Base-by-base conservation (phyloP, 805 yeast genomes). In the Metschnikowia reukaufii region DNA sequence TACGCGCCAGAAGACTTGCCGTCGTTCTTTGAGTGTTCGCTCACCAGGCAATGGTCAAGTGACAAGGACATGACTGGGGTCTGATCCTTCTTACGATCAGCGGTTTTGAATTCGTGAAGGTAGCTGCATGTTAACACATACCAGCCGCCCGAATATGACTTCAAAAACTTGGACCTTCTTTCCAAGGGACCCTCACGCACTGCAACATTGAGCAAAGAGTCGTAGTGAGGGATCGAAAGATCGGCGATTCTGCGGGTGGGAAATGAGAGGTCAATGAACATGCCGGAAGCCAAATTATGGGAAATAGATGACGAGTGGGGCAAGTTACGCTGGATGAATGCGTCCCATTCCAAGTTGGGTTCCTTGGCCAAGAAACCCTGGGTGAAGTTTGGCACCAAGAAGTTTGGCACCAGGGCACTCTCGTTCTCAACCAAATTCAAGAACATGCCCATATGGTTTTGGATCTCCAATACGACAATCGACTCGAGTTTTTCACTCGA, bases 131-230 rank as follows among this genome's bases (percentile, higher is more conserved):
- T 90, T 55, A 92, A 73, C 16, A 92, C 96, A 62, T 89, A 94
- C 82, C 86, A 94, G 3, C 94, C 96, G 52, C 83, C 78, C 4
- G 96, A 81, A 66, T 90, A 94, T n/a, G 92, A 85, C 71, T 91
- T 91, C 54, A 94, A 74, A 64, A 82, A 91, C 73, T 92, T 92
- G 6, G 97, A 88, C 59, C 96, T 78, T 65, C 97, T 79, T 65
- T 94, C 98, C 52, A 92, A 73, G 53, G 75, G 79, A 2, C 97
- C 97, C 10, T 89, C 79, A 44, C 88, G 79, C 32, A 91, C 76
- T 2, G 73, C 60, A 8, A 65, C 70, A 12, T 91, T 80, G 52
- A 88, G 71, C 10, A 89, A 81, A 45, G 89, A 86, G 57, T 77
- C 76, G 60, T 81, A 87, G 60, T 83, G 76, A 25, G 82, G 82